Evolutionary conservation across 139 green algal species (phyloP).

Genomic region (Picochlorum sp.): DNA sequence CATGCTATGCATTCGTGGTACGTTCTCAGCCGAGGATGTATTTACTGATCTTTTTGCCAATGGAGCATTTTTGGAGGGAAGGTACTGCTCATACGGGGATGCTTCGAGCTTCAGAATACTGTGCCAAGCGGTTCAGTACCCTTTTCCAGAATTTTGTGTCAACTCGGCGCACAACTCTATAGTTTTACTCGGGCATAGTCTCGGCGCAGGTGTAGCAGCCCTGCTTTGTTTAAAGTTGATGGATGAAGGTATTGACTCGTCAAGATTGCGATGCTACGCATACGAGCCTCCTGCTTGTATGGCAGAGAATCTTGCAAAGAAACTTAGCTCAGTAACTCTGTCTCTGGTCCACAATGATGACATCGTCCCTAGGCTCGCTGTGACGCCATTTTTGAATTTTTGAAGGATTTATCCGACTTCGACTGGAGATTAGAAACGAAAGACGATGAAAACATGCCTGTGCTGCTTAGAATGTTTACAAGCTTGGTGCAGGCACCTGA

Average conservation of each 20-base stretch:
- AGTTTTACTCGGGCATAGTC: slow-evolving; percentile 18
- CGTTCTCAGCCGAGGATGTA: slow-evolving; percentile 22
- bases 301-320: slow-evolving; percentile 12
- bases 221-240: slow-evolving; percentile 12
- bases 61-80: slow-evolving; percentile 13
- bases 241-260: slow-evolving; percentile 11
- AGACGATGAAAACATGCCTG: background rate
- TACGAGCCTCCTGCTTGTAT: slow-evolving; percentile 29
- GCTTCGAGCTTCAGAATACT: slow-evolving; percentile 7
- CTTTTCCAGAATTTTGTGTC: slow-evolving; percentile 11
- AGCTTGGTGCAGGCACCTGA: background rate
- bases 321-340: slow-evolving; percentile 12
- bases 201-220: slow-evolving; percentile 19
- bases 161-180: background rate
- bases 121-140: slow-evolving; percentile 6
- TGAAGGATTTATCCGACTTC: slow-evolving; percentile 21
- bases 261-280: slow-evolving; percentile 13
- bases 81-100: slow-evolving; percentile 21
- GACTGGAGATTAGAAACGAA: slow-evolving; percentile 14
- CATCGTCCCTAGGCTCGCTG: slow-evolving; percentile 17
- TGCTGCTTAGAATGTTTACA: background rate
- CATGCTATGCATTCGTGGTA: slow-evolving; percentile 17
- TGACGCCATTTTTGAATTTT: slow-evolving; percentile 3
- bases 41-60: slow-evolving; percentile 25
- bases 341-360: slow-evolving; percentile 19